phyloP scores from a whole-genome alignment of 2,329 filamentous ascomycete genomes.

The Botrytis galanthina region DNA sequence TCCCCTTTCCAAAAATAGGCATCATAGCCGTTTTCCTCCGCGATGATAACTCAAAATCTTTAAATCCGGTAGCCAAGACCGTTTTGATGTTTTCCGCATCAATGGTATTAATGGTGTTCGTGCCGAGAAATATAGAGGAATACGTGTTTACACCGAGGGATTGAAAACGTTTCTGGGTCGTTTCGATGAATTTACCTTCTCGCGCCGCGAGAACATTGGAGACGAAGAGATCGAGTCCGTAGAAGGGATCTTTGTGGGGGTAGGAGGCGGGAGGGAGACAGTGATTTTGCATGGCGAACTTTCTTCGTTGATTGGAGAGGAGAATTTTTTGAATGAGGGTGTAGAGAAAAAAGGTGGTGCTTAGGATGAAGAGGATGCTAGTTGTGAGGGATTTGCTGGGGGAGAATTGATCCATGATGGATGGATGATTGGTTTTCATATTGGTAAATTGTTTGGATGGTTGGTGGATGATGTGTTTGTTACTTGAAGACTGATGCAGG shows the following conservation, averaged over 20 bases:
- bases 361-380: conserved; percentile 3
- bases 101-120: conserved; percentile 46
- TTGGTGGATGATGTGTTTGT: not conserved
- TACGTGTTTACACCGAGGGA: conserved; percentile 24
- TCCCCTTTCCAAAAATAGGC: conserved; percentile 54
- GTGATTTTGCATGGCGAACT: conserved; percentile 39
- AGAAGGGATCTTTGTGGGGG: conserved; percentile 53
- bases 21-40: conserved; percentile 45
- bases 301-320: conserved; percentile 9
- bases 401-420: not conserved
- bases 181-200: conserved; percentile 40
- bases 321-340: conserved; percentile 18
- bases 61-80: conserved; percentile 55
- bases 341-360: conserved; percentile 22
- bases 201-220: conserved; percentile 42
- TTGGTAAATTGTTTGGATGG: not conserved
- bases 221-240: conserved; percentile 51
- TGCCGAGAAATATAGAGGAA: conserved; percentile 24
- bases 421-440: not conserved
- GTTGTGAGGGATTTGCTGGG: not conserved
- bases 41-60: conserved; percentile 50
- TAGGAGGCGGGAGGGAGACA: conserved; percentile 47
- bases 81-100: conserved; percentile 59
- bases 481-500: not conserved
- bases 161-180: conserved; percentile 39